These are phyloP conservation scores for Lycium barbarum DNA, from an alignment of 257 asterid species.

Conservation along the genomic window DNA sequence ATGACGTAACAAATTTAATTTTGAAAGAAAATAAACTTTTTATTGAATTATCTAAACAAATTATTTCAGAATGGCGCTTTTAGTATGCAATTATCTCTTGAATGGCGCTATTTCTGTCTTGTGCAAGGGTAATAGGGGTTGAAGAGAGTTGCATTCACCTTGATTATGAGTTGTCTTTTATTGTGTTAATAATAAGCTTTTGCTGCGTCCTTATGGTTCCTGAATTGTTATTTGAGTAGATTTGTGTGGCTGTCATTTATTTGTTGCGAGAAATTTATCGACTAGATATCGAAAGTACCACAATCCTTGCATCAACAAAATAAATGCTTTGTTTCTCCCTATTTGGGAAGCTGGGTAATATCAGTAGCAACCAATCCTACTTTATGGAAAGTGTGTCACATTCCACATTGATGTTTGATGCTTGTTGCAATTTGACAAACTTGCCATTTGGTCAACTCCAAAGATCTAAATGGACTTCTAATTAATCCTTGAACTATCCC, in stretches of 20 bases:
- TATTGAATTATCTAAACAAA: too few species aligned
- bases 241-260: not conserved
- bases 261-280: not conserved
- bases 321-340: not conserved
- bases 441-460: not conserved
- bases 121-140: not conserved
- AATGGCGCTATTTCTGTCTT: not conserved
- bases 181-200: not conserved
- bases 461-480: not conserved
- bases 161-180: not conserved
- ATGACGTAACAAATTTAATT: too few species aligned
- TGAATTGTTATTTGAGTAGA: not conserved
- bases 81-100: not conserved
- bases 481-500: constrained; percentile 14
- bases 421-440: constrained; percentile 17
- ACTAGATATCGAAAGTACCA: not conserved
- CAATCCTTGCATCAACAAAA: not conserved
- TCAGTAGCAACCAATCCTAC: not conserved
- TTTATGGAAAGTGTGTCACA: not conserved
- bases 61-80: too few species aligned
- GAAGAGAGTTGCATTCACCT: constrained; percentile 18
- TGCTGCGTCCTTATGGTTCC: not conserved
- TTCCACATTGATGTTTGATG: constrained; percentile 8
- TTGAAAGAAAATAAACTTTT: too few species aligned
- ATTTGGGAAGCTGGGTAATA: not conserved